Conservation (phyloP, 805 yeast species). For the Priceomyces haplophilus region DNA sequence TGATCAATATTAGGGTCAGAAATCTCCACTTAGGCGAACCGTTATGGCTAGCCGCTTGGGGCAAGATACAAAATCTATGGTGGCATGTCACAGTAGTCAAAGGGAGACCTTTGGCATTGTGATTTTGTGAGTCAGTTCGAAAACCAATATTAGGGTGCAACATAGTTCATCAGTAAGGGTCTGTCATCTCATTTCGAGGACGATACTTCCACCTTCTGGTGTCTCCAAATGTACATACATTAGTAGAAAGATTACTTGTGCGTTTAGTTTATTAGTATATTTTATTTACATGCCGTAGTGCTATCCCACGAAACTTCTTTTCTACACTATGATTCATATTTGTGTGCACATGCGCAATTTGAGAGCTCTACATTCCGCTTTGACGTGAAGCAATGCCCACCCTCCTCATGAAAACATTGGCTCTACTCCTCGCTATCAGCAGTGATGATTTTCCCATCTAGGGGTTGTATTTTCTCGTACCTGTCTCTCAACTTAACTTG, state of each 20-base stretch:
- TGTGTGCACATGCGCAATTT: not conserved
- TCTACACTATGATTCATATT: not conserved
- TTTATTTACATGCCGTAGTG: slow-evolving; percentile 1
- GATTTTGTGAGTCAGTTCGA: slow-evolving; percentile 12
- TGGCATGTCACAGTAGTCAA: slow-evolving; percentile 8
- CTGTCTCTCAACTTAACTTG: slow-evolving; percentile 60
- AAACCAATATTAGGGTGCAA: slow-evolving; percentile 32
- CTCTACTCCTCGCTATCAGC: slow-evolving; percentile 6
- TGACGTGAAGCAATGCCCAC: too few relatives aligned
- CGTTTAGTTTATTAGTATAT: not conserved
- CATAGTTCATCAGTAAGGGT: slow-evolving; percentile 45
- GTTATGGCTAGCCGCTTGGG: slow-evolving; percentile 40
- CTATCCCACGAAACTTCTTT: not conserved
- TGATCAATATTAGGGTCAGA: slow-evolving; percentile 16
- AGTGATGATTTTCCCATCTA: slow-evolving; percentile 35
- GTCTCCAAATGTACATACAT: slow-evolving; percentile 51
- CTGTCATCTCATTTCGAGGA: slow-evolving; percentile 6
- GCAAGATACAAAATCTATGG: slow-evolving; percentile 24
- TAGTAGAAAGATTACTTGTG: not conserved
- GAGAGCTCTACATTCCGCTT: not conserved
- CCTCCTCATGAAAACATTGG: too few relatives aligned
- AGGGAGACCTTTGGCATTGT: slow-evolving; percentile 1
- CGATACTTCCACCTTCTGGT: slow-evolving; percentile 33
- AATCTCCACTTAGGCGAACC: slow-evolving; percentile 39
- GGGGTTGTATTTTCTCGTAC: slow-evolving; percentile 60